A percentile compares a stretch with the other conserved stretches of the same genome.
These are phyloP conservation scores for Geosmithia flava DNA, from an alignment of 2,329 filamentous ascomycete species.

Conservation along the genomic window DNA sequence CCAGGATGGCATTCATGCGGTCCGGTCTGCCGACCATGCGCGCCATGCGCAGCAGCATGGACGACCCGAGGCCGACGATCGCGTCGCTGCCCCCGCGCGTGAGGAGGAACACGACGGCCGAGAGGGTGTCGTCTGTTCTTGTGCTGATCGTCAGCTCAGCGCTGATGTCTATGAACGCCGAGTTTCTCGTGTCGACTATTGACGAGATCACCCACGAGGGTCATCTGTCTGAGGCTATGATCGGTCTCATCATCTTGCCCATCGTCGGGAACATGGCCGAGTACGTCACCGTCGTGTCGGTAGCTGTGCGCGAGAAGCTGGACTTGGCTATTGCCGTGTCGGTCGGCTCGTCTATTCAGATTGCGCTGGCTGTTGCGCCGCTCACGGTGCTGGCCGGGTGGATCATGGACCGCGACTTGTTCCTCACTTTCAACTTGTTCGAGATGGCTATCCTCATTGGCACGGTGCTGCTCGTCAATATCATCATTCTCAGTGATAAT, in stretches of 20 bases:
- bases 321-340: constrained; percentile 45
- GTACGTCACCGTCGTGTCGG: constrained; percentile 41
- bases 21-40: constrained; percentile 8
- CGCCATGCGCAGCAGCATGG: constrained; percentile 3
- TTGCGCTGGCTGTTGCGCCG: constrained; percentile 48
- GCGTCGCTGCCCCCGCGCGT: neutral
- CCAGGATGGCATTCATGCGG: constrained; percentile 3
- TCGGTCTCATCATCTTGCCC: constrained; percentile 47
- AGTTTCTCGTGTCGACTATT: constrained; percentile 48
- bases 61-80: neutral
- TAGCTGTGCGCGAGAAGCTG: constrained; percentile 44
- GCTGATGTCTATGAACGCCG: constrained; percentile 46
- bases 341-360: constrained; percentile 47
- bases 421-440: constrained; percentile 64
- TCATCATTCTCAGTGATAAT: constrained; percentile 61
- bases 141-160: constrained; percentile 40
- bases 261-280: constrained; percentile 26
- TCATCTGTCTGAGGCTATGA: constrained; percentile 39
- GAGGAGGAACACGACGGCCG: constrained; percentile 3
- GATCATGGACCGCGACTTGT: constrained; percentile 40
- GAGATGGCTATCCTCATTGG: constrained; percentile 64
- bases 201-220: constrained; percentile 36
- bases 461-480: constrained; percentile 59
- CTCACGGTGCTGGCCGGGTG: constrained; percentile 48
- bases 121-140: constrained; percentile 27